Percentiles rank a stretch among this genome's conserved stretches.
Evolutionary conservation across 352 stramenopile species (phyloP).

Genomic region (Phytophthora sansomeana): DNA sequence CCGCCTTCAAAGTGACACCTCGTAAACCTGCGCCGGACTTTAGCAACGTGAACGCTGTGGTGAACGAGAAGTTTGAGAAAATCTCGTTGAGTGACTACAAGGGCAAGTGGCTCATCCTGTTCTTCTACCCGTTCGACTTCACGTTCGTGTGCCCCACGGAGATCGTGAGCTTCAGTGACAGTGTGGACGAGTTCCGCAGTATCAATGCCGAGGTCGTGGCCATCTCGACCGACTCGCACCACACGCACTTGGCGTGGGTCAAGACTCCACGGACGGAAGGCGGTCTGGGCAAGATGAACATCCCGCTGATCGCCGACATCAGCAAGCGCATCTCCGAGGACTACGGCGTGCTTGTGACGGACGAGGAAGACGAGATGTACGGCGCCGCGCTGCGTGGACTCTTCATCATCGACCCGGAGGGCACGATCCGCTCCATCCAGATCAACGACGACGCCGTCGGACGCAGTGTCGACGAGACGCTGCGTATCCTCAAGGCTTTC

Average conservation of each 20-base stretch:
- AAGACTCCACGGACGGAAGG: constrained; percentile 82
- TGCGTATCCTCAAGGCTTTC: constrained; percentile 89
- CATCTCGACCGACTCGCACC: constrained; percentile 87
- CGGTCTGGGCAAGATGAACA: constrained; percentile 86
- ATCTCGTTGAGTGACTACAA: constrained; percentile 79
- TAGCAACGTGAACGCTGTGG: constrained; percentile 78
- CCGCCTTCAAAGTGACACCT: constrained; percentile 76
- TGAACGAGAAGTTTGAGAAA: constrained; percentile 85
- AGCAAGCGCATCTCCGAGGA: constrained; percentile 87
- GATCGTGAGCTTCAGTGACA: constrained; percentile 87
- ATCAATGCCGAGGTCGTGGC: constrained; percentile 84
- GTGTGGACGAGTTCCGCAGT: constrained; percentile 68
- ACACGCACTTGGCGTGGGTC: constrained; percentile 87
- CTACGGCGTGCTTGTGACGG: constrained; percentile 87
- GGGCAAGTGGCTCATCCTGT: constrained; percentile 86
- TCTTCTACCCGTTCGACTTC: constrained; percentile 92
- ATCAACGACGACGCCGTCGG: constrained; percentile 88
- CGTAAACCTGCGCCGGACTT: constrained; percentile 78
- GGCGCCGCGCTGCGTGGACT: constrained; percentile 77
- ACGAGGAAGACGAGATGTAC: constrained; percentile 84
- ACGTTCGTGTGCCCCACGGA: constrained; percentile 90
- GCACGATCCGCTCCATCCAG: constrained; percentile 85
- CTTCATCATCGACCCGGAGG: constrained; percentile 88
- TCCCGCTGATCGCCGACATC: constrained; percentile 82
- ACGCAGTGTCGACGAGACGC: constrained; percentile 83